phyloP scores from a whole-genome alignment of 148 eudicot species.

The Amaranthus cruentus region DNA sequence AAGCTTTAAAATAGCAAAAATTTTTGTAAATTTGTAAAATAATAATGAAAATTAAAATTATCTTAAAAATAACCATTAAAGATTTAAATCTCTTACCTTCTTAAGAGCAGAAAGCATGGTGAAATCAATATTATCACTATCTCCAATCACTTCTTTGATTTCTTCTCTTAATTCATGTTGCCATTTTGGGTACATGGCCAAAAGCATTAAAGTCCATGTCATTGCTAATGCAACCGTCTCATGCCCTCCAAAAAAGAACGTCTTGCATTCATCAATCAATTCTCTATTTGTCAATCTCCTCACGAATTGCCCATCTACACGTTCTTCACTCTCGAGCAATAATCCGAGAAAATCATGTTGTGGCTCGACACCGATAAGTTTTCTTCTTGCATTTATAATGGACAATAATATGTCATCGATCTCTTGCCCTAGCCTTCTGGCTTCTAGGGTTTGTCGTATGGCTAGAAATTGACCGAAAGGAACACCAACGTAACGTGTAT shows the following conservation, averaged over 20 bases:
- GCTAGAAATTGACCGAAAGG: slow-evolving; percentile 57
- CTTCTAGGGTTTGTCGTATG: slow-evolving; percentile 47
- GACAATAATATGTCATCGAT: slow-evolving; percentile 49
- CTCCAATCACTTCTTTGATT: slow-evolving; percentile 61
- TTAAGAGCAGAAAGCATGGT: slow-evolving; percentile 61
- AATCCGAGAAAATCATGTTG: slow-evolving; percentile 73
- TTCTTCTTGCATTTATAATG: slow-evolving; percentile 48
- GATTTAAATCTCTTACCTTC: slow-evolving; percentile 47
- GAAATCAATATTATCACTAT: slow-evolving; percentile 50
- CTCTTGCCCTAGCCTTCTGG: slow-evolving; percentile 61
- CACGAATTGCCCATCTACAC: slow-evolving; percentile 25
- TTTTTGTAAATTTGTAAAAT: no score
- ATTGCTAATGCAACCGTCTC: slow-evolving; percentile 80
- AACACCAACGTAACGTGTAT: slow-evolving; percentile 73
- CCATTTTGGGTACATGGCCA: slow-evolving; percentile 70
- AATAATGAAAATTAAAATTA: no score
- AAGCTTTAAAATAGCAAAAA: no score
- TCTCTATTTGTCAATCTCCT: slow-evolving; percentile 51
- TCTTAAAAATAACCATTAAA: background rate
- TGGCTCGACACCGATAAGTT: slow-evolving; percentile 26
- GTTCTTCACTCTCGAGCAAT: slow-evolving; percentile 40
- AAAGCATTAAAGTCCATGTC: slow-evolving; percentile 70
- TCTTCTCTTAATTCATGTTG: slow-evolving; percentile 70
- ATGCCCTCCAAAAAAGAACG: slow-evolving; percentile 85
- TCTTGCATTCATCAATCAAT: slow-evolving; percentile 84